A percentile compares a stretch with the other conserved stretches of the same genome.
phyloP scores from a whole-genome alignment of 805 yeast species.

The Cyberlindnera mississippiensis region DNA sequence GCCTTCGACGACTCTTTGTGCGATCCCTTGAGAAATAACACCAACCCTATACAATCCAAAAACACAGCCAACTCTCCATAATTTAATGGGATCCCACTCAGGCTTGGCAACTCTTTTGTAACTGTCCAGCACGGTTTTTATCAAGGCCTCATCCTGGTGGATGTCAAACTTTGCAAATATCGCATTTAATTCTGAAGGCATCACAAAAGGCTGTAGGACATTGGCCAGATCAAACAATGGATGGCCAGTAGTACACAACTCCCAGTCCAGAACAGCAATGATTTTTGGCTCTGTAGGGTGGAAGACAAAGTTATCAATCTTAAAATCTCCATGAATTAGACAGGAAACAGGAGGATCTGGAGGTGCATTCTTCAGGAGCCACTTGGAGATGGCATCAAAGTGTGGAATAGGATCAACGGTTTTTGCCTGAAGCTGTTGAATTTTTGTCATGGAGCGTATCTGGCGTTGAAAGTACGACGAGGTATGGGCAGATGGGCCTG shows the following conservation, averaged over 20 bases:
- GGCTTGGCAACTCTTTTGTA: slow-evolving; percentile 17
- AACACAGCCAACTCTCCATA: slow-evolving; percentile 51
- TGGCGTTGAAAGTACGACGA: slow-evolving; percentile 50
- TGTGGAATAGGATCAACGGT: slow-evolving; percentile 45
- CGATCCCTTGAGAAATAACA: slow-evolving; percentile 61
- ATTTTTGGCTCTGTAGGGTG: slow-evolving; percentile 48
- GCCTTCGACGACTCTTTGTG: slow-evolving; percentile 48
- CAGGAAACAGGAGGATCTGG: slow-evolving; percentile 40
- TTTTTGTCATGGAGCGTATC: slow-evolving; percentile 41
- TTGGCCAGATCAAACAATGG: slow-evolving; percentile 61
- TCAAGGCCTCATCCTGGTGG: slow-evolving; percentile 10
- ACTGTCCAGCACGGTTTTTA: slow-evolving; percentile 17
- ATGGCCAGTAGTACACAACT: slow-evolving; percentile 59
- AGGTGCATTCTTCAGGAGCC: slow-evolving; percentile 43
- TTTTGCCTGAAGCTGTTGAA: slow-evolving; percentile 36
- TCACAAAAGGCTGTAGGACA: slow-evolving; percentile 48
- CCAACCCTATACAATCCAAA: slow-evolving; percentile 52
- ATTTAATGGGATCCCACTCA: slow-evolving; percentile 26
- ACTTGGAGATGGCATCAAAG: slow-evolving; percentile 38
- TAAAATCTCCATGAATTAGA: slow-evolving; percentile 62
- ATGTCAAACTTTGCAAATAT: slow-evolving; percentile 26
- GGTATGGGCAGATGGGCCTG: slow-evolving; percentile 18
- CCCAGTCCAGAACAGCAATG: slow-evolving; percentile 62
- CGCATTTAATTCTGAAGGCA: slow-evolving; percentile 38
- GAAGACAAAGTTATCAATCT: slow-evolving; percentile 59